Evolutionary conservation across 2,329 filamentous ascomycete species (phyloP), one percentile per base, ranked within the genome.

Genomic region (Beauveria pseudobassiana): DNA sequence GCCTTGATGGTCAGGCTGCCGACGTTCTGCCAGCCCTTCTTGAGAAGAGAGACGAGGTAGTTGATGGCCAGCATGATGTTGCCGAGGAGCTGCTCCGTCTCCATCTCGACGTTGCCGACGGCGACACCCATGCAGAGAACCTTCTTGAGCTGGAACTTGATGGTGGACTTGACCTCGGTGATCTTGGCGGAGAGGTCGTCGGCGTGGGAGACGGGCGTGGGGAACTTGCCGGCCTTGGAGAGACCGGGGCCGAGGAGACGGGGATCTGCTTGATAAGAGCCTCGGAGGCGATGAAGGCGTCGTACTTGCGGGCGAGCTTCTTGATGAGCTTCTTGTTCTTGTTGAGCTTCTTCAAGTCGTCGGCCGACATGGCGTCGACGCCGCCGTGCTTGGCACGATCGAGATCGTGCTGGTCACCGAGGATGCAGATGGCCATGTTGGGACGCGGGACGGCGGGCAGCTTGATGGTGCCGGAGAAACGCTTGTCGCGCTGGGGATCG

Each of bases 281-380:
- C 77, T 99, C 95, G 77, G 93, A 98, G 78, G 95, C 90, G 77
- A 99, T 82, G 84, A 99, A 99, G 73, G 95, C 95, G 81, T 99
- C 95, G 88, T 99, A 98, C 87, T 99, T 99, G 88, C 93, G 92
- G 68, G 95, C 95, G 70, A 99, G 90, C 90, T 99, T 99, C 92
- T 99, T 99, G 89, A 99, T 97, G 76, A 98, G 89, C 90, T 99
- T 99, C 91, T 99, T 98, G 91, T 99, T 99, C 91, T 99, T 99
- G 90, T 99, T 99, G 72, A 99, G 91, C 90, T 99, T 99, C 91
- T 99, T 99, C 83, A 99, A 83, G 82, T 99, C 95, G 75, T 99
- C 95, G 70, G 91, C 82, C 75, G 91, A 96, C 95, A 98, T 98
- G 83, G 93, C 92, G 77, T 99, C 95, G 72, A 98, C 87, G 79